A percentile compares a stretch with the other conserved stretches of the same genome.
phyloP scores from a whole-genome alignment of 2,329 filamentous ascomycete species.

The Hymenoscyphus repandus region DNA sequence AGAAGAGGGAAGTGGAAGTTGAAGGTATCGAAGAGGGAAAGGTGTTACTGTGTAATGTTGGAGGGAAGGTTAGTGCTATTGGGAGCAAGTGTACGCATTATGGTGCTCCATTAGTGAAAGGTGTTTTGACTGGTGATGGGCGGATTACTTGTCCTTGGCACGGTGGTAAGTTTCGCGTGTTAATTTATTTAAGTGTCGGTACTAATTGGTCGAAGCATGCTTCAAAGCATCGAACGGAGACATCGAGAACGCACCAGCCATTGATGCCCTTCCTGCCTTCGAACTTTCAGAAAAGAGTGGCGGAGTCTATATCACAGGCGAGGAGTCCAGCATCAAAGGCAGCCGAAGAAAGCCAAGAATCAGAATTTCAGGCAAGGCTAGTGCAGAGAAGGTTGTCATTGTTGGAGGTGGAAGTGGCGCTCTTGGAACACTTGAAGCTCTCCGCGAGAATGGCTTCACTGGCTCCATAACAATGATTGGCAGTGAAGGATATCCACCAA shows the following conservation, averaged over 20 bases:
- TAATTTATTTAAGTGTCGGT: conserved; percentile 1
- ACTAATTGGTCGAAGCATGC: conserved; percentile 56
- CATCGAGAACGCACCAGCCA: conserved; percentile 88
- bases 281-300: conserved; percentile 76
- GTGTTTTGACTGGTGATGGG: conserved; percentile 76
- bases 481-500: conserved; percentile 77
- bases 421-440: conserved; percentile 73
- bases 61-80: conserved; percentile 71
- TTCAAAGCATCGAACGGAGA: conserved; percentile 88
- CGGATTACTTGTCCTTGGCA: conserved; percentile 94
- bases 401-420: conserved; percentile 85
- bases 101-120: conserved; percentile 82
- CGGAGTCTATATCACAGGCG: conserved; percentile 76
- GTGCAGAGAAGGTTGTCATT: conserved; percentile 68
- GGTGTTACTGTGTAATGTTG: conserved; percentile 76
- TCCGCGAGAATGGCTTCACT: conserved; percentile 75
- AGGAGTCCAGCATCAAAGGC: conserved; percentile 71
- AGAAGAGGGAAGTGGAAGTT: conserved; percentile 85
- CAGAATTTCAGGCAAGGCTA: conserved; percentile 53
- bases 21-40: conserved; percentile 85
- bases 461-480: conserved; percentile 80
- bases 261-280: conserved; percentile 81
- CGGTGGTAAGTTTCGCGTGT: conserved; percentile 56
- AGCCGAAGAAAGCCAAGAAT: conserved; percentile 69
- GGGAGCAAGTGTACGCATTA: conserved; percentile 88